These are phyloP conservation scores for Candida sonorensis DNA, from an alignment of 805 yeast genomes.

Conservation along the genomic window DNA sequence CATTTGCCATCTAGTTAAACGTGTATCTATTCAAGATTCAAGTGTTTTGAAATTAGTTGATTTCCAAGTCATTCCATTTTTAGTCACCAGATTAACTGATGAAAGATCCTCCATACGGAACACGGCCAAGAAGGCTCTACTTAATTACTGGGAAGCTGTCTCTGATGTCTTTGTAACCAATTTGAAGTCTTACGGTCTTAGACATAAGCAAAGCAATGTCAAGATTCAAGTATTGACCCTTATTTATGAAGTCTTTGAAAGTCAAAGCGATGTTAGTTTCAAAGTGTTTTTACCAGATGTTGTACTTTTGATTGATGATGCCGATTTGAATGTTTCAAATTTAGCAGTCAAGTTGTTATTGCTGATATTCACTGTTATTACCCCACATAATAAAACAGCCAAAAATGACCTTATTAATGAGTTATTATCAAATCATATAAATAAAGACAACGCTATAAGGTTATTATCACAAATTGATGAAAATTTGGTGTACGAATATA, in stretches of 20 bases:
- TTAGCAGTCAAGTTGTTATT: conserved; percentile 25
- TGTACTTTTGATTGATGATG: conserved; percentile 17
- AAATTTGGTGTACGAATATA: conserved; percentile 15
- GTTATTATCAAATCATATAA: conserved; percentile 29
- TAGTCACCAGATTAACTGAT: conserved; percentile 42
- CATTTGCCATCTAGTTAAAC: conserved; percentile 47
- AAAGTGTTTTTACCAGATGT: conserved; percentile 20
- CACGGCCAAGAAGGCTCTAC: conserved; percentile 45
- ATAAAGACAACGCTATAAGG: conserved; percentile 15
- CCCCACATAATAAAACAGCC: conserved; percentile 30
- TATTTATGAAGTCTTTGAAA: conserved; percentile 35
- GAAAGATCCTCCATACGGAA: conserved; percentile 28
- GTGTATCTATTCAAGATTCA: conserved; percentile 53
- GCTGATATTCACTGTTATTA: conserved; percentile 29
- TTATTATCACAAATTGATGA: conserved; percentile 27
- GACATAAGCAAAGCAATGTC: conserved; percentile 30
- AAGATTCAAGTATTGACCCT: conserved; percentile 39
- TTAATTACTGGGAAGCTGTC: conserved; percentile 48
- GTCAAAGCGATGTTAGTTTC: conserved; percentile 30
- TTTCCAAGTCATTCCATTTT: conserved; percentile 41
- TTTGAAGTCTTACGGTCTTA: conserved; percentile 37
- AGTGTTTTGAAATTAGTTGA: conserved; percentile 35
- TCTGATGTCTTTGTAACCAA: conserved; percentile 40
- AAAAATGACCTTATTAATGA: conserved; percentile 39
- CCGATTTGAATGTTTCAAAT: conserved; percentile 9